Evolutionary conservation across 768 basidiomycete species (phyloP).

Genomic region (Rhodosporidiobolus sp.): DNA sequence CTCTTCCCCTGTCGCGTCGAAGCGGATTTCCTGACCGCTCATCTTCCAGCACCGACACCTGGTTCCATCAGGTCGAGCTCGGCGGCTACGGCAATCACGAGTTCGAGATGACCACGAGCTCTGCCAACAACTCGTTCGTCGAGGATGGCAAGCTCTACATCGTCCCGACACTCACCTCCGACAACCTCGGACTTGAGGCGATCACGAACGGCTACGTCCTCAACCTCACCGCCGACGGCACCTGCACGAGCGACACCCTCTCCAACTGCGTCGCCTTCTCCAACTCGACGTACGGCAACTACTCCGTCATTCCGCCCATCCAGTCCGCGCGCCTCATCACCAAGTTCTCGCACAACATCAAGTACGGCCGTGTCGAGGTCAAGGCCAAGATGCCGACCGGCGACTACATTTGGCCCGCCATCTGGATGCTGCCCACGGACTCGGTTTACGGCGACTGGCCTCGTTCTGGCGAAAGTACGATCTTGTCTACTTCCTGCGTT

Average conservation of each 20-base stretch:
- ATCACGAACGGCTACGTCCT: constrained; percentile 67
- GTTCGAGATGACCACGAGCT: constrained; percentile 9
- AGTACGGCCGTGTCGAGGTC: constrained; percentile 80
- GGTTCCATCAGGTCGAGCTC: constrained; percentile 71
- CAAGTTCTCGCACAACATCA: constrained; percentile 64
- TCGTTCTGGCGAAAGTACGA: constrained; percentile 59
- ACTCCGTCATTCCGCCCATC: constrained; percentile 71
- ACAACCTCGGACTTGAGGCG: constrained; percentile 36
- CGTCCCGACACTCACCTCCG: constrained; percentile 76
- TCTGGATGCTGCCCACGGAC: constrained; percentile 56
- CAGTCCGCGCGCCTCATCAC: constrained; percentile 78
- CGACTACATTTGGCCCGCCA: constrained; percentile 57
- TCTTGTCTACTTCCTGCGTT: no score
- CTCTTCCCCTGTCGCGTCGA: no score
- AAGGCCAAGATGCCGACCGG: constrained; percentile 70
- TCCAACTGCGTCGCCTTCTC: constrained; percentile 53
- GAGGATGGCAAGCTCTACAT: constrained; percentile 71
- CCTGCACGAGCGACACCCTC: constrained; percentile 66
- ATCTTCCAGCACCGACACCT: constrained; percentile 53
- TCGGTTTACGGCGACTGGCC: constrained; percentile 59
- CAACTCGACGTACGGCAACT: constrained; percentile 13
- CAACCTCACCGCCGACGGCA: constrained; percentile 64
- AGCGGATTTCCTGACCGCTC: no score
- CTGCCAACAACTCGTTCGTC: constrained; percentile 57
- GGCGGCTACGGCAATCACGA: constrained; percentile 71